These are phyloP conservation scores for Albugo candida DNA, from an alignment of 352 stramenopile species.

Conservation along the genomic window DNA sequence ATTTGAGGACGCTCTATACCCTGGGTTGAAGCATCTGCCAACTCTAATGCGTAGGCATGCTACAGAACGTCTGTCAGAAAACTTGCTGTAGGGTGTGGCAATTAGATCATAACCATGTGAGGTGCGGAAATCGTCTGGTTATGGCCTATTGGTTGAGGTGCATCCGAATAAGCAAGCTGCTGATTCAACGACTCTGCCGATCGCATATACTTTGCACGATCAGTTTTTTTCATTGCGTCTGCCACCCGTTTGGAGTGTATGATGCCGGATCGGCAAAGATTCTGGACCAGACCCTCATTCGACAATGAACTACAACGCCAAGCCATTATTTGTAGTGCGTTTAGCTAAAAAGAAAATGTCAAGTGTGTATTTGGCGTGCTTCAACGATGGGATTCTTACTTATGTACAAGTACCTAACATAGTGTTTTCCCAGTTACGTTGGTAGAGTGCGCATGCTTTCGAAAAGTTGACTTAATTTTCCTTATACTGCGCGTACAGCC, in stretches of 20 bases:
- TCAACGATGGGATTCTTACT: no score
- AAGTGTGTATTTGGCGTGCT: no score
- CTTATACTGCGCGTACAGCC: no score
- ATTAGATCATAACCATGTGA: conserved; percentile 39
- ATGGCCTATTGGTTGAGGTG: conserved; percentile 62
- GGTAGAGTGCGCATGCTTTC: no score
- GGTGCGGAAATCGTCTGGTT: conserved; percentile 80
- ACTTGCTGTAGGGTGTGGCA: background rate
- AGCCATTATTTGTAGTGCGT: no score
- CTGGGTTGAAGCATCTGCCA: conserved; percentile 31
- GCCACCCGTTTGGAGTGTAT: conserved; percentile 38
- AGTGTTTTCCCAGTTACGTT: no score
- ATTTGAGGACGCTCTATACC: conserved; percentile 34
- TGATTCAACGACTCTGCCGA: conserved; percentile 7
- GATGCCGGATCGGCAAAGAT: conserved; percentile 41
- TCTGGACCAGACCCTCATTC: conserved; percentile 51
- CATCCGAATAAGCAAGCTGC: conserved; percentile 53
- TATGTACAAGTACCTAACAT: no score
- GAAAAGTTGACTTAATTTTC: no score
- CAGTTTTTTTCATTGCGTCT: conserved; percentile 54
- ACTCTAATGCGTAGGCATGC: conserved; percentile 69
- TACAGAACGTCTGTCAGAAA: background rate
- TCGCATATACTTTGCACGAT: conserved; percentile 44
- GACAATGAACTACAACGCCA: conserved; percentile 49
- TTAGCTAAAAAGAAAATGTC: no score